Conservation (phyloP, 331 rosid species). For the Phaseolus coccineus region DNA sequence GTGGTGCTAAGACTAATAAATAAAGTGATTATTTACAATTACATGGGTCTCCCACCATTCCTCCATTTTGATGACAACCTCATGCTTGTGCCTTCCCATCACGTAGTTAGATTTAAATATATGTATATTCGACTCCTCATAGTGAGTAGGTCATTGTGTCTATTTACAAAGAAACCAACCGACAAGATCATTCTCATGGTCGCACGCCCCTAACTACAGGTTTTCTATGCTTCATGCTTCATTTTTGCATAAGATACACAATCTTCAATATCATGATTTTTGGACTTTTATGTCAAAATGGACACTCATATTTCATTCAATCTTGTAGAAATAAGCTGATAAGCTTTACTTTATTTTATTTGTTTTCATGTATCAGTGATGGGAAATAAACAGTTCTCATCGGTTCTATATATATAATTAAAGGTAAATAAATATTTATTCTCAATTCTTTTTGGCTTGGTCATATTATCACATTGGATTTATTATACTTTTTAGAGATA, state of each 20-base stretch:
- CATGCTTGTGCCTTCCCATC: conserved; percentile 43
- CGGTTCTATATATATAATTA: no score
- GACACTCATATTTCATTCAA: no score
- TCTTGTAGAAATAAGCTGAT: no score
- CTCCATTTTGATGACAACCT: conserved; percentile 9
- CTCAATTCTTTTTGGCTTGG: no score
- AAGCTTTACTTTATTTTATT: no score
- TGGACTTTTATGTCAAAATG: no score
- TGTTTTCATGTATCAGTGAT: no score
- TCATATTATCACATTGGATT: no score
- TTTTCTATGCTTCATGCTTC: not conserved
- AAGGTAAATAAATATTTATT: no score
- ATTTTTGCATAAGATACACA: not conserved
- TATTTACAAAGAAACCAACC: conserved; percentile 44
- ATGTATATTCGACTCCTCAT: conserved; percentile 22
- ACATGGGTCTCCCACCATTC: conserved; percentile 39
- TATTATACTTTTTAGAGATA: not conserved
- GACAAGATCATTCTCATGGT: conserved; percentile 13
- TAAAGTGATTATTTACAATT: conserved; percentile 29
- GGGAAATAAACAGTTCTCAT: no score
- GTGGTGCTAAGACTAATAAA: conserved; percentile 42
- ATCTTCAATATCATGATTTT: not conserved
- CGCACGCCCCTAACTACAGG: conserved; percentile 6
- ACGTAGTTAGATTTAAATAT: conserved; percentile 45
- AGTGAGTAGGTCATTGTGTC: conserved; percentile 48